These are phyloP conservation scores for Mariannaea elegans DNA, from an alignment of 2,329 filamentous ascomycete species.

Conservation along the genomic window DNA sequence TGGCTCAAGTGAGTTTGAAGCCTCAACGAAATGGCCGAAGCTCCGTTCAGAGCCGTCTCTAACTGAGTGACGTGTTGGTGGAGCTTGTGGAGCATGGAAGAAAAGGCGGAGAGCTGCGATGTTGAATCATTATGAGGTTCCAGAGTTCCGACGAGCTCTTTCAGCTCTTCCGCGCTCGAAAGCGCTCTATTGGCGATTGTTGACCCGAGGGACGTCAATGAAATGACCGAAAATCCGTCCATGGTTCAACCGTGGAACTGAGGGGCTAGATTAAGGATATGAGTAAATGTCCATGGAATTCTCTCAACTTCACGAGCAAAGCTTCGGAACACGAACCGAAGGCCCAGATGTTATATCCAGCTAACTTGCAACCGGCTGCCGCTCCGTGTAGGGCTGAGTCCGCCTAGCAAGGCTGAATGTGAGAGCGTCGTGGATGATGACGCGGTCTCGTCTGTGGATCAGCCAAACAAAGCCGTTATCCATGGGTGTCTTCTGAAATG, in stretches of 20 bases:
- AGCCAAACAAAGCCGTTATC: background rate
- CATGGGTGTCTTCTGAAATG: background rate
- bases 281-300: too few relatives aligned
- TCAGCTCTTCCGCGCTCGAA: constrained; percentile 43
- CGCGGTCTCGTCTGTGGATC: constrained; percentile 23
- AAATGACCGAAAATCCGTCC: constrained; percentile 47
- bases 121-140: constrained; percentile 18
- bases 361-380: background rate
- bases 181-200: constrained; percentile 43
- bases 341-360: constrained; percentile 10
- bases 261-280: background rate
- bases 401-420: constrained; percentile 22
- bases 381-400: constrained; percentile 24
- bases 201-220: constrained; percentile 44
- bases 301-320: constrained; percentile 3
- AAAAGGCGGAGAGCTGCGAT: constrained; percentile 35
- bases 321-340: constrained; percentile 1
- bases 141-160: constrained; percentile 35
- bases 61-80: constrained; percentile 37
- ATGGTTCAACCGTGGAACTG: constrained; percentile 27
- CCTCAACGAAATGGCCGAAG: constrained; percentile 40
- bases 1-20: constrained; percentile 42
- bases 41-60: constrained; percentile 35
- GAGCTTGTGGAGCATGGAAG: constrained; percentile 39
- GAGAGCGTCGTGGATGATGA: constrained; percentile 27